Evolutionary conservation across 2,329 filamentous ascomycete species (phyloP), one percentile per base, ranked within the genome.

Genomic region (Alternaria gaisen): DNA sequence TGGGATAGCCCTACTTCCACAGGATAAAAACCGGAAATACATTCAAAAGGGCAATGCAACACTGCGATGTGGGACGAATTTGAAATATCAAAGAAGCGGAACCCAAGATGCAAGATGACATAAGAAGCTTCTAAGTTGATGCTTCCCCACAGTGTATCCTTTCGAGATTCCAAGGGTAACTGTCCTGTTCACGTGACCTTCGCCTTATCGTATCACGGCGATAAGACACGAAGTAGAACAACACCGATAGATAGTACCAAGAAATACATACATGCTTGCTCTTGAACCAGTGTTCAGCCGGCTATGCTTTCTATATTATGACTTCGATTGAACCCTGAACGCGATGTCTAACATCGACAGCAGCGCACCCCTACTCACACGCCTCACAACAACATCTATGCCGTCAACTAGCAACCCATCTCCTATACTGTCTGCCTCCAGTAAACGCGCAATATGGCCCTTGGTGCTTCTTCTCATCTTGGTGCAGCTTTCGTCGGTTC

Each of bases 401-500:
- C 53, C 36, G 14, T 59, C 42, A n/a, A 56, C 60, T 28, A 52
- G 28, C 38, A 63, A 5, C n/a, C 24, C 69, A 38, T 64, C 67
- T 4, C 50, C 60, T 4, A 41, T 42, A 20, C 52, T 22, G 3
- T 55, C 7, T 9, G 46, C 26, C 16, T 22, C 40, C 38, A 42
- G 16, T 16, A 63, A 53, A 36, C 64, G 62, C 16, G 60, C 64
- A 22, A 68, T 77, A 64, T 69, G 67, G 65, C 70, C 73, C 2
- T 46, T 79, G 4, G 63, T 80, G 2, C 30, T 70, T 9, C 68
- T 79, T 9, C 69, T 80, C 5, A 60, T 76, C 38, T 62, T 79
- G 11, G 69, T 74, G n/a, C 68, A 78, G 54, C 65, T 80, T 26
- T 72, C 74, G 2, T 64, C 70, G 1, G 72, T 72, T 4, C 53